A percentile compares a stretch with the other conserved stretches of the same genome.
Evolutionary conservation across 176 grass and related monocot species (phyloP).

Genomic region (Zea luxurians): DNA sequence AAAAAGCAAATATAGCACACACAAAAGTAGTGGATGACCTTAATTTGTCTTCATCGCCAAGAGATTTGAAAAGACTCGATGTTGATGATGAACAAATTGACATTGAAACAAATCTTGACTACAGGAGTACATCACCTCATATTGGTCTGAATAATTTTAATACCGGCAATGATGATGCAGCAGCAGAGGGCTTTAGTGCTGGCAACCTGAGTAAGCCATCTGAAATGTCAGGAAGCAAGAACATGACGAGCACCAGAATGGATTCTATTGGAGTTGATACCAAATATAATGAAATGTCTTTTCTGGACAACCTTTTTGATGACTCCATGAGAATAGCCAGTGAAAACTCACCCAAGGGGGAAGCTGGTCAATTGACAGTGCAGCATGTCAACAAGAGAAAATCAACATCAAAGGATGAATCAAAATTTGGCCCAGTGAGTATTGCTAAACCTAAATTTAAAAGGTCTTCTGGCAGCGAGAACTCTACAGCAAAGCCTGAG

Average conservation of each 20-base stretch:
- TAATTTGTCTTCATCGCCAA: constrained; percentile 54
- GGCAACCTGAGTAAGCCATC: constrained; percentile 33
- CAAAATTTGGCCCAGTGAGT: constrained; percentile 40
- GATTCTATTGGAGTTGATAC: constrained; percentile 32
- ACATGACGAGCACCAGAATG: constrained; percentile 19
- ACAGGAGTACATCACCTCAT: constrained; percentile 52
- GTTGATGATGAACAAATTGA: constrained; percentile 61
- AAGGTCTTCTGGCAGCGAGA: constrained; percentile 49
- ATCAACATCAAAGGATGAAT: constrained; percentile 50
- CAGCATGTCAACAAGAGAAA: constrained; percentile 51
- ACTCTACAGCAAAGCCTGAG: constrained; percentile 44
- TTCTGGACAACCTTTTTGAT: constrained; percentile 36
- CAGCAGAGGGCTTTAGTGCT: constrained; percentile 32
- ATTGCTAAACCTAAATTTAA: constrained; percentile 54
- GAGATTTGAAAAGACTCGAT: constrained; percentile 42
- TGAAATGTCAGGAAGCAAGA: constrained; percentile 45
- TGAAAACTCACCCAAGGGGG: constrained; percentile 41
- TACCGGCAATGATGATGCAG: constrained; percentile 39
- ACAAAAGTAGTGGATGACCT: constrained; percentile 55
- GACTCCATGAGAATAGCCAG: constrained; percentile 28
- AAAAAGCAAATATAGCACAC: constrained; percentile 49
- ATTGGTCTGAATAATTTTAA: constrained; percentile 70
- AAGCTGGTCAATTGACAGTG: constrained; percentile 36
- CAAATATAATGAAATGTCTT: constrained; percentile 38
- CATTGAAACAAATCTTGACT: constrained; percentile 54